Evolutionary conservation across 306 rosid genomes (phyloP), one percentile per base, ranked within the genome.

Genomic region (Castanea mollissima): DNA sequence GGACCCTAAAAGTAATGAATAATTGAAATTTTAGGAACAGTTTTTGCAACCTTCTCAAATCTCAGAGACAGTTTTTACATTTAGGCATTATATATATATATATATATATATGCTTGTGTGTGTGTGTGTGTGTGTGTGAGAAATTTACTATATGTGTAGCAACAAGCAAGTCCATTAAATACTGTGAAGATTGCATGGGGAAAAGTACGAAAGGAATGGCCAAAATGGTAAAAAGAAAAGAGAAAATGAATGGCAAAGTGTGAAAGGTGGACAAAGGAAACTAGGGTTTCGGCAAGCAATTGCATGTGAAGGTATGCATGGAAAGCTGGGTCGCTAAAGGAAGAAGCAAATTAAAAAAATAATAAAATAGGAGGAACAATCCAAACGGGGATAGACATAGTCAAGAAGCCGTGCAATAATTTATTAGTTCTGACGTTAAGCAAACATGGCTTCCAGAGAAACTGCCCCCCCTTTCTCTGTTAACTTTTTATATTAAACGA

Each of bases 301-400:
- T 80, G 92, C 95, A 90, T 86, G 97, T 92, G 95, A 87, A 80
- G 89, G 82, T 73, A 87, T 83, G 91, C 92, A 87, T 86, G 90
- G 90, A 86, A 92, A 92, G 89, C 25, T 85, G 93, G 79, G 91
- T 62, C 76, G 80, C 80, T 80, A 79, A 85, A 82, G 87, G 83
- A 77, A 9, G 85, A 81, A 78, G 75, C 62, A 77, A 90, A 79
- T 84, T 79, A 59, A 55, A 78, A 78, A 84, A 34, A 16, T 71
- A 84, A 84, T 74, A 77, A 73, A 86, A 75, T 54, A 16, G 7
- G 25, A 59, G 69, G 74, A 87, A 89, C 73, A 87, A 72, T 89
- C 91, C 93, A 89, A 89, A 87, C 78, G 74, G 73, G 71, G 79
- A 87, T 89, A 41, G 46, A 41, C 8, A 8, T 41, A 41, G 46